A percentile compares a stretch with the other conserved stretches of the same genome.
These are phyloP conservation scores for Albugo laibachii DNA, from an alignment of 352 stramenopile species.

Conservation along the genomic window DNA sequence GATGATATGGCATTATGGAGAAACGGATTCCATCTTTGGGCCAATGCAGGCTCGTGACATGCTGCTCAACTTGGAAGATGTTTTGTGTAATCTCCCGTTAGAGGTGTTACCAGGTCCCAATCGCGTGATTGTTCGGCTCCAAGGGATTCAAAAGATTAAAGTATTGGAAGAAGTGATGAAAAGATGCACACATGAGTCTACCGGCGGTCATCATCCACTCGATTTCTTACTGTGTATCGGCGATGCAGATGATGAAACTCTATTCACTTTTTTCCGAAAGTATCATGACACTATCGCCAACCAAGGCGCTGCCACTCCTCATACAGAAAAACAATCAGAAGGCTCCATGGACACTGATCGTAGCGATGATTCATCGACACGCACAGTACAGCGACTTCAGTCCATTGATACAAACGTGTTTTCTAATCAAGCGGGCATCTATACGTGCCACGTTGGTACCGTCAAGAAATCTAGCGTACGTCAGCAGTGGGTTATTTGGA, in stretches of 20 bases:
- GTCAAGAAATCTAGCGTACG: slow-evolving; percentile 43
- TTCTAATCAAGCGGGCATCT: slow-evolving; percentile 21
- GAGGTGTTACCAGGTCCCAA: slow-evolving; percentile 65
- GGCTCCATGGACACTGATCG: too few species aligned
- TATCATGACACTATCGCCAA: too few species aligned
- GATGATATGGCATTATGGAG: slow-evolving; percentile 44
- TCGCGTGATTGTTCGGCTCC: slow-evolving; percentile 49
- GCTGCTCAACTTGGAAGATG: slow-evolving; percentile 75
- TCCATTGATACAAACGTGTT: too few species aligned
- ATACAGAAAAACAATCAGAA: too few species aligned
- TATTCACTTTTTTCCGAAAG: too few species aligned
- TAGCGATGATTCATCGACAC: too few species aligned
- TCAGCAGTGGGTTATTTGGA: neutral
- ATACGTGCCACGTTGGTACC: slow-evolving; percentile 47
- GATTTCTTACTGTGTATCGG: too few species aligned
- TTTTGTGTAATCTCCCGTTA: slow-evolving; percentile 60
- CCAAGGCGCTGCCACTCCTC: too few species aligned
- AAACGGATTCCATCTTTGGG: slow-evolving; percentile 54
- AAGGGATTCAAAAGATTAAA: slow-evolving; percentile 38
- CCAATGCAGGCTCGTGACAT: slow-evolving; percentile 74
- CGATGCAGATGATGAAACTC: too few species aligned
- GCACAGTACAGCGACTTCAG: too few species aligned
- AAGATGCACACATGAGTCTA: neutral
- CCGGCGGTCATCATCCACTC: too few species aligned
- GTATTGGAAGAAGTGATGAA: slow-evolving; percentile 34